These are phyloP conservation scores for Drechslerella coelobrocha DNA, from an alignment of 2,329 filamentous ascomycete species.

Conservation along the genomic window DNA sequence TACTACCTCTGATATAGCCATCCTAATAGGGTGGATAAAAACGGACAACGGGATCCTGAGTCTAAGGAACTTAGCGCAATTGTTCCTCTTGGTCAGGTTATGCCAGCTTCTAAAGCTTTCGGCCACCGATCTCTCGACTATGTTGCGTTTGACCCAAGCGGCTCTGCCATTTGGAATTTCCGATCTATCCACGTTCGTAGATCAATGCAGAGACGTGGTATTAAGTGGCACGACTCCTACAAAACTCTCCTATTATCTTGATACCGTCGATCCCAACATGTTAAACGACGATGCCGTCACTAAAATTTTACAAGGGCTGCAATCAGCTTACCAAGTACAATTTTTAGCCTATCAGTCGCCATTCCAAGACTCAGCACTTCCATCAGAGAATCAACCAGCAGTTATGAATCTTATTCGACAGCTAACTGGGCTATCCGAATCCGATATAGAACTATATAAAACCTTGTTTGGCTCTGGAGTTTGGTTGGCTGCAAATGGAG, in stretches of 20 bases:
- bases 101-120: not conserved
- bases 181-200: not conserved
- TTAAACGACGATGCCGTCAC: constrained; percentile 5
- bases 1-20: not conserved
- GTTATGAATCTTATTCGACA: not conserved
- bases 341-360: not conserved
- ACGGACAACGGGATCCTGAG: constrained; percentile 2
- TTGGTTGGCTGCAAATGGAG: not conserved
- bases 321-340: constrained; percentile 2
- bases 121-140: not conserved
- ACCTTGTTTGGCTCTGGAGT: not conserved
- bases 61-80: constrained; percentile 1
- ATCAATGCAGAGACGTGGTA: constrained; percentile 2
- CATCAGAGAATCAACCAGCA: not conserved
- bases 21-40: not conserved
- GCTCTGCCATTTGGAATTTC: not conserved
- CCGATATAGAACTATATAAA: not conserved
- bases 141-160: not conserved
- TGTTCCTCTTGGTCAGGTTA: not conserved
- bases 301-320: not conserved
- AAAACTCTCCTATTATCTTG: constrained; percentile 4
- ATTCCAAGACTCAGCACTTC: not conserved
- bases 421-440: not conserved
- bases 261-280: constrained; percentile 1
- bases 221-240: not conserved